Evolutionary conservation across 305 asterid genomes (phyloP).

Genomic region (Ajuga reptans): DNA sequence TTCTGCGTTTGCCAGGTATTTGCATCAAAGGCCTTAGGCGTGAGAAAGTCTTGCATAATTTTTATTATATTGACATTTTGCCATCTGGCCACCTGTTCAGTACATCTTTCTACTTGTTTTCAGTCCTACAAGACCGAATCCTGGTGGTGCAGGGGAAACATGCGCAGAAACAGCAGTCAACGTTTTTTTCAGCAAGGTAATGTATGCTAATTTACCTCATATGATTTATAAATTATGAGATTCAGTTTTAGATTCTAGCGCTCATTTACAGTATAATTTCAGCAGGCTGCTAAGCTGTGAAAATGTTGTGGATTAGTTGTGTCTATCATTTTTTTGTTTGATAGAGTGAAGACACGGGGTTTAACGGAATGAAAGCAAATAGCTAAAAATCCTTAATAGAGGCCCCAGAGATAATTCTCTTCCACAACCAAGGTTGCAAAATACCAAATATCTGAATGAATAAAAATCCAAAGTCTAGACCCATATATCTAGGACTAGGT

Average conservation of each 20-base stretch:
- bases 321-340: not conserved
- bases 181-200: conserved; percentile 87
- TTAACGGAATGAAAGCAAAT: no score
- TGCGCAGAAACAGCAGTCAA: conserved; percentile 90
- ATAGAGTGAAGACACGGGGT: no score
- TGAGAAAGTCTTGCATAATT: conserved; percentile 9
- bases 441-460: no score
- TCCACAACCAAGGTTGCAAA: no score
- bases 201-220: conserved; percentile 24
- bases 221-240: not conserved
- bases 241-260: not conserved
- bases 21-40: conserved; percentile 9
- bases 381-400: no score
- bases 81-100: conserved; percentile 8
- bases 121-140: conserved; percentile 97
- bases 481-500: no score
- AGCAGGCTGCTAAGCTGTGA: not conserved
- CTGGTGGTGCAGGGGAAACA: conserved; percentile 97
- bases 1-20: conserved; percentile 92
- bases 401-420: no score
- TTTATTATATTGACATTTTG: not conserved
- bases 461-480: no score
- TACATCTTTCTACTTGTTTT: conserved; percentile 22
- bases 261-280: not conserved
- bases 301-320: not conserved